Conservation (phyloP, 2,329 filamentous ascomycete species). For the Colletotrichum plurivorum region DNA sequence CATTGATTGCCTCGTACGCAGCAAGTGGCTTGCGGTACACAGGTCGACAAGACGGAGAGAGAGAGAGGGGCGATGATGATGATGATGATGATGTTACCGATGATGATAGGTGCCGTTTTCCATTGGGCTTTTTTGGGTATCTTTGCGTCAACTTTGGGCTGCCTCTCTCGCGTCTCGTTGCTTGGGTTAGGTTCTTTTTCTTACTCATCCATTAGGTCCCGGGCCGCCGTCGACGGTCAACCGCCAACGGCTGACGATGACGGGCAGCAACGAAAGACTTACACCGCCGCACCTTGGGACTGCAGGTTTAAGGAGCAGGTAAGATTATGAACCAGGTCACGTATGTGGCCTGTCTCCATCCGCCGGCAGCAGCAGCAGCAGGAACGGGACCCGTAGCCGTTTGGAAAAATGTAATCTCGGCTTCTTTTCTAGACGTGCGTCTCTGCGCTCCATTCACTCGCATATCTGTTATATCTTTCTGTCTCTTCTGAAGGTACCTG, state of each 20-base stretch:
- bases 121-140: conserved; percentile 37
- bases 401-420: conserved; percentile 1
- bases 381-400: neutral
- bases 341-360: conserved; percentile 7
- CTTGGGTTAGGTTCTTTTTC: neutral
- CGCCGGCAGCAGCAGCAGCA: neutral
- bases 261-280: conserved; percentile 24
- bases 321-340: neutral
- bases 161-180: conserved; percentile 12
- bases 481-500: neutral
- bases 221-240: conserved; percentile 10
- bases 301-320: conserved; percentile 21
- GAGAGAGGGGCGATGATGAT: conserved; percentile 17
- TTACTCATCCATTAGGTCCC: neutral
- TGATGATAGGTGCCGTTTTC: neutral
- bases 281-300: conserved; percentile 33
- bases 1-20: neutral
- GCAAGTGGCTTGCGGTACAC: conserved; percentile 14
- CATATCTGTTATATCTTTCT: conserved; percentile 8
- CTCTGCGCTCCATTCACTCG: conserved; percentile 5
- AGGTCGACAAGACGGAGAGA: neutral
- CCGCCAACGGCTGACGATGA: conserved; percentile 37
- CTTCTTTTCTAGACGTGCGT: conserved; percentile 2
- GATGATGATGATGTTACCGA: conserved; percentile 3
- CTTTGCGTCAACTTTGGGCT: conserved; percentile 33